Percentiles rank a stretch among this genome's conserved stretches.
These are phyloP conservation scores for Aspergillus carlsbadensis DNA, from an alignment of 495 filamentous ascomycete species.

Conservation along the genomic window DNA sequence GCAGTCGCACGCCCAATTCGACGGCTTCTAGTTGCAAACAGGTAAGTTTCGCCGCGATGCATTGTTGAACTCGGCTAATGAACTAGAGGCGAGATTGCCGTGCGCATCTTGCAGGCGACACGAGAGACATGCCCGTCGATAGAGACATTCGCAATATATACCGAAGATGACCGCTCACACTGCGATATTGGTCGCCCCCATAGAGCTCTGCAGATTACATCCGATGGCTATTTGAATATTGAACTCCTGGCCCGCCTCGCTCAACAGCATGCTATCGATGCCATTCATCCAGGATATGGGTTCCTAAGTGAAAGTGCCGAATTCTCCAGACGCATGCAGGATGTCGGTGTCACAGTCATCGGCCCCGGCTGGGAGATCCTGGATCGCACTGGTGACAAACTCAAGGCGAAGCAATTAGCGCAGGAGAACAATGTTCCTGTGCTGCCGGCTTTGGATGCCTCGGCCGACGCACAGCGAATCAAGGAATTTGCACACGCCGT, in stretches of 20 bases:
- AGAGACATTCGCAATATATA: slow-evolving; percentile 55
- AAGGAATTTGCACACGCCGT: slow-evolving; percentile 41
- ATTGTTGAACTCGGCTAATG: slow-evolving; percentile 4
- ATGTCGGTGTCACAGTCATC: slow-evolving; percentile 49
- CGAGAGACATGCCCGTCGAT: slow-evolving; percentile 48
- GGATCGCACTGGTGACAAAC: slow-evolving; percentile 54
- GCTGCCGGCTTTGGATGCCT: slow-evolving; percentile 47
- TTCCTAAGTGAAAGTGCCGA: slow-evolving; percentile 60
- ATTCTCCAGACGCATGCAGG: slow-evolving; percentile 51
- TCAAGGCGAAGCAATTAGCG: slow-evolving; percentile 54
- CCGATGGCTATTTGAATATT: slow-evolving; percentile 53
- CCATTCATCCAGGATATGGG: slow-evolving; percentile 62
- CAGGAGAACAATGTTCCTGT: slow-evolving; percentile 54
- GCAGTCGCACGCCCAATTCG: slow-evolving; percentile 39
- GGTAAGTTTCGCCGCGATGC: slow-evolving; percentile 29
- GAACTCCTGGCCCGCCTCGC: slow-evolving; percentile 42
- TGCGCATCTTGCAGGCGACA: slow-evolving; percentile 55
- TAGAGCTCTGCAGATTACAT: slow-evolving; percentile 47
- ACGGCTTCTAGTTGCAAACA: slow-evolving; percentile 57
- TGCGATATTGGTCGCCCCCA: slow-evolving; percentile 44
- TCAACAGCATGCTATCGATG: slow-evolving; percentile 51
- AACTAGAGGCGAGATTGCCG: slow-evolving; percentile 60
- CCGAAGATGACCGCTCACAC: slow-evolving; percentile 52
- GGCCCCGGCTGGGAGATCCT: slow-evolving; percentile 55
- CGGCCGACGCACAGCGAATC: slow-evolving; percentile 36